These are phyloP conservation scores for Tubosaeta brunneosetosa DNA, from an alignment of 768 basidiomycete species.

Conservation along the genomic window DNA sequence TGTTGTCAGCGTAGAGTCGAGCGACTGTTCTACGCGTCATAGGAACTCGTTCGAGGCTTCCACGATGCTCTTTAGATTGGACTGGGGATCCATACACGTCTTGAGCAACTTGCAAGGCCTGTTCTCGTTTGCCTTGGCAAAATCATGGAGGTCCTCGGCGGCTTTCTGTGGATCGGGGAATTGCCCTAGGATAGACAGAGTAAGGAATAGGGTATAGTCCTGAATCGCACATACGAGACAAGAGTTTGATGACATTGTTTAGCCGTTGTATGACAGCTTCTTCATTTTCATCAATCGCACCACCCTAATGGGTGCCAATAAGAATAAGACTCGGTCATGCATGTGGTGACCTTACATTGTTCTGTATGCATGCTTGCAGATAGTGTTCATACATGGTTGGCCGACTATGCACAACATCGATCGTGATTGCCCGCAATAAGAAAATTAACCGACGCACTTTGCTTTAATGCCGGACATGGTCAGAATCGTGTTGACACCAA, in stretches of 20 bases:
- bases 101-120: constrained; percentile 82
- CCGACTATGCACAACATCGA: constrained; percentile 40
- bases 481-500: constrained; percentile 53
- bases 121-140: constrained; percentile 83
- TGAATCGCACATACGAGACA: constrained; percentile 50
- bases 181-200: constrained; percentile 33
- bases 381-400: constrained; percentile 68
- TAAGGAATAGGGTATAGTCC: not conserved
- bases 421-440: not conserved
- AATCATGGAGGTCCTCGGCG: constrained; percentile 69
- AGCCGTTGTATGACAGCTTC: constrained; percentile 56
- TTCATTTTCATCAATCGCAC: constrained; percentile 82
- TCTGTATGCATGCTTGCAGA: constrained; percentile 65
- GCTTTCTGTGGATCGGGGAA: constrained; percentile 73
- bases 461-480: constrained; percentile 59
- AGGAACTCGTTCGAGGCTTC: constrained; percentile 82
- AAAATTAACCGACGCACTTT: constrained; percentile 37
- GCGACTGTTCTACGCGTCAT: constrained; percentile 68
- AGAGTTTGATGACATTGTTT: constrained; percentile 46
- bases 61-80: constrained; percentile 72
- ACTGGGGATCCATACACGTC: constrained; percentile 77
- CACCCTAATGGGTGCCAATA: constrained; percentile 54
- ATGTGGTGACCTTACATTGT: constrained; percentile 67
- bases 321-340: not conserved
- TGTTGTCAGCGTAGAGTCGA: constrained; percentile 56